A percentile compares a stretch with the other conserved stretches of the same genome.
Evolutionary conservation across 768 basidiomycete genomes (phyloP).

Genomic region (Serendipita sp.): DNA sequence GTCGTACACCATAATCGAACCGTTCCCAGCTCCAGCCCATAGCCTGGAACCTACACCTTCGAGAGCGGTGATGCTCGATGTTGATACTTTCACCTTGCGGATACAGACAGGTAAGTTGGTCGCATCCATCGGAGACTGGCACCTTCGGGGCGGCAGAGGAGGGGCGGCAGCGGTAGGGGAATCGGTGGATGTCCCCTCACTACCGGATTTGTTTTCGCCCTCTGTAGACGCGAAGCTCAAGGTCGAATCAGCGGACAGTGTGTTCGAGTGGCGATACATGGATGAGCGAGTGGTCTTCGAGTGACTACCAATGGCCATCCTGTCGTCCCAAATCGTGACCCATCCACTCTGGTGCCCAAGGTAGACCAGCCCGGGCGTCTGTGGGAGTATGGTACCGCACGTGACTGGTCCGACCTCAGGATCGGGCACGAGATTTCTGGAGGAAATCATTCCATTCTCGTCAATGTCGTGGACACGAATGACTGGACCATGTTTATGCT

Average conservation of each 20-base stretch:
- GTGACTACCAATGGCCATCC: constrained; percentile 26
- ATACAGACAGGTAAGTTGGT: constrained; percentile 39
- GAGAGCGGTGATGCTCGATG: constrained; percentile 66
- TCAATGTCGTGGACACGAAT: constrained; percentile 65
- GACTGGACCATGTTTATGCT: constrained; percentile 29
- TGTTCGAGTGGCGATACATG: constrained; percentile 7
- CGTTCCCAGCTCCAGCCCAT: constrained; percentile 80
- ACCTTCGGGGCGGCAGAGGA: not conserved
- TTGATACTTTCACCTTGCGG: constrained; percentile 64
- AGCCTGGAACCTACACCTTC: constrained; percentile 72
- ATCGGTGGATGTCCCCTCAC: not conserved
- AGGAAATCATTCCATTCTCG: not conserved
- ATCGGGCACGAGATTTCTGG: constrained; percentile 37
- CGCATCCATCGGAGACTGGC: not conserved
- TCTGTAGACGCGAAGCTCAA: not conserved
- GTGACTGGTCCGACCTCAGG: constrained; percentile 74
- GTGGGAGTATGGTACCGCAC: constrained; percentile 59
- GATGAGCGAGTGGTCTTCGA: constrained; percentile 19
- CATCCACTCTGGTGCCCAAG: constrained; percentile 87
- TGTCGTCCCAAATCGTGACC: constrained; percentile 57
- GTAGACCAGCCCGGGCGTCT: constrained; percentile 50
- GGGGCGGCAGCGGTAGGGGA: not conserved
- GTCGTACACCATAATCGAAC: constrained; percentile 70
- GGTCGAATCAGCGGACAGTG: constrained; percentile 8
- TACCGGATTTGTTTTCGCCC: not conserved